Base-by-base conservation (phyloP, 805 yeast species). In the Jamesozyma piceae region DNA sequence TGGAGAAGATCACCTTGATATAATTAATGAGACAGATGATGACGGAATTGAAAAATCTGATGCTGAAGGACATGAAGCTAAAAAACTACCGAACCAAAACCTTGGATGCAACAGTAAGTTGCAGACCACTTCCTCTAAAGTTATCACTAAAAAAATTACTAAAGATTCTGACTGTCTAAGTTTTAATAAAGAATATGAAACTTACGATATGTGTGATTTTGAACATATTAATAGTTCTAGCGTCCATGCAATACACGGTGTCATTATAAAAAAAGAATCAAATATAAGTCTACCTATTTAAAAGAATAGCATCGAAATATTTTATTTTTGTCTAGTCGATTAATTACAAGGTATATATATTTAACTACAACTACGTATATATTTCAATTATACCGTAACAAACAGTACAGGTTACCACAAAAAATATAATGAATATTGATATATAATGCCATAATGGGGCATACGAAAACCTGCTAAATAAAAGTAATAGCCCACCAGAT, bases 371-470 rank as follows among this genome's bases (percentile, higher is more conserved):
- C 21, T 22, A 35, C 18, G 37, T 30, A 19, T 53, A 41, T 18
- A 58, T 44, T 39, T 57, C 64, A 13, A 58, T 43, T 14, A 60
- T 44, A 6, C 64, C 64, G 43, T 60, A 60, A 36, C 63, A 60
- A 2, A 54, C 63, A 10, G 58, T 57, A 28, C 50, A 47, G 11
- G 57, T 52, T 5, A 58, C 55, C 11, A 52, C 22, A 6, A 57
- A 38, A 35, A 59, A 60, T 22, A 59, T 38, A 2, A 50, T 20
- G 35, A 58, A 55, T 35, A 58, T 51, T 17, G 51, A 44, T 20
- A 52, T 36, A 35, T 60, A 60, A 48, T 60, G 64, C 65, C 65
- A 60, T 6, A 51, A 41, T 5, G 65, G 65, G 3, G 63, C 65
- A 28, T 53, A 43, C 1, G 52, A 42, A 42, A 44, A 57, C 35